These are phyloP conservation scores for Phylloporus sp. DNA, from an alignment of 768 basidiomycete genomes.

Conservation along the genomic window DNA sequence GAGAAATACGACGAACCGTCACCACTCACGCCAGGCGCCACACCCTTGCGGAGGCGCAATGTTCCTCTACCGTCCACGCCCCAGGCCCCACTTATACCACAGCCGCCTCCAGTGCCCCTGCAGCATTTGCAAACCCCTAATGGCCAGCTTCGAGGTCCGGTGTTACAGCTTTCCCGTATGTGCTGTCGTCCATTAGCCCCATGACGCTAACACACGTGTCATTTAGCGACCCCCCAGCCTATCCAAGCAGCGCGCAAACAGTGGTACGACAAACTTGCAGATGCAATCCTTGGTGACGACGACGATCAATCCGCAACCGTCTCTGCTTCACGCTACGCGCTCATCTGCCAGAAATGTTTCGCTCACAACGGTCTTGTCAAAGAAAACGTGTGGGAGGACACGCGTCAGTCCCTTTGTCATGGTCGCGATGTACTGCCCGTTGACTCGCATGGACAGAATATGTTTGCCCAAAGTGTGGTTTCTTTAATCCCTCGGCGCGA, in stretches of 20 bases:
- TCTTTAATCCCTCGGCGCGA: slow-evolving; percentile 60
- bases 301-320: slow-evolving; percentile 40
- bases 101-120: slow-evolving; percentile 15
- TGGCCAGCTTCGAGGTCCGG: slow-evolving; percentile 20
- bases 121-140: slow-evolving; percentile 20
- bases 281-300: slow-evolving; percentile 80
- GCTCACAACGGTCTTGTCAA: slow-evolving; percentile 85
- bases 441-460: slow-evolving; percentile 53
- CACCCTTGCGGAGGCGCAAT: slow-evolving; percentile 42
- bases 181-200: slow-evolving; percentile 6
- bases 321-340: slow-evolving; percentile 58
- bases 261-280: slow-evolving; percentile 86
- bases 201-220: slow-evolving; percentile 7
- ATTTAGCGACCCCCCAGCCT: slow-evolving; percentile 36
- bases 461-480: slow-evolving; percentile 77
- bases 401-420: slow-evolving; percentile 53
- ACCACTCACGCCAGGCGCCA: slow-evolving; percentile 25
- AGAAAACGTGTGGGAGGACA: slow-evolving; percentile 74
- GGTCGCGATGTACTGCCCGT: not conserved
- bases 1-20: slow-evolving; percentile 78
- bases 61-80: slow-evolving; percentile 27
- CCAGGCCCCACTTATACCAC: slow-evolving; percentile 31
- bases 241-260: slow-evolving; percentile 56
- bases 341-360: slow-evolving; percentile 87
- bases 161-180: slow-evolving; percentile 39